Evolutionary conservation across 2,329 filamentous ascomycete genomes (phyloP), one percentile per base, ranked within the genome.

Genomic region (Penicillium sp.): DNA sequence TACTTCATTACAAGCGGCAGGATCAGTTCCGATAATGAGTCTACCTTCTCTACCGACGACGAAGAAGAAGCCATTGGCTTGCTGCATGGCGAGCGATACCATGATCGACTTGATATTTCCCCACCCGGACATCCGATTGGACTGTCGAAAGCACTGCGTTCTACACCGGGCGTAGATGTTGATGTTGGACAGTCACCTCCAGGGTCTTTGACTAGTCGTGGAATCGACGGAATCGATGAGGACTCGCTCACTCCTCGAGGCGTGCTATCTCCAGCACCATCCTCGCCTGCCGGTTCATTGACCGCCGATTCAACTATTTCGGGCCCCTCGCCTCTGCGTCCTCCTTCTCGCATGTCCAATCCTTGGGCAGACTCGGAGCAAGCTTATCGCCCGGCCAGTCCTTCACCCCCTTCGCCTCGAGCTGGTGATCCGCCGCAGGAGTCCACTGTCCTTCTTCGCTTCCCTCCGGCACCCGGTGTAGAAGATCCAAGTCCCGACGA

Each of bases 1-100:
- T 97, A 93, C 69, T 79, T 96, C 56, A 96, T 98, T 62, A 97
- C 93, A 1, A 95, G 86, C 60, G 89, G 89, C 44, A 79, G 90
- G 56, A 74, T 79, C 41, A 72, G 69, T 11, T 71, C 75, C 9
- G 78, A 70, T 23, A 79, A 82, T 36, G 79, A 80, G 28, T 73
- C 81, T 13, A 81, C 85, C 53, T 83, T 84, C 56, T 81, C 78
- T 10, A 83, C 85, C 41, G 77, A 79, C 29, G 74, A 79, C 34
- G 82, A 85, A 59, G 82, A 85, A 61, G 77, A 75, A 54, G 71
- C 62, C 39, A 72, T 70, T 59, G 68, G 67, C 43, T 59, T 71
- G 50, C 48, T 67, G 47, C 57, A 65, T 55, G 65, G 64, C 28
- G 69, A 73, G 44, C 56, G 58, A 9, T 70, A 70, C 43, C 62